These are phyloP conservation scores for Saccharomyces hybrid DNA, from an alignment of 1,139 yeast genomes.

Conservation along the genomic window DNA sequence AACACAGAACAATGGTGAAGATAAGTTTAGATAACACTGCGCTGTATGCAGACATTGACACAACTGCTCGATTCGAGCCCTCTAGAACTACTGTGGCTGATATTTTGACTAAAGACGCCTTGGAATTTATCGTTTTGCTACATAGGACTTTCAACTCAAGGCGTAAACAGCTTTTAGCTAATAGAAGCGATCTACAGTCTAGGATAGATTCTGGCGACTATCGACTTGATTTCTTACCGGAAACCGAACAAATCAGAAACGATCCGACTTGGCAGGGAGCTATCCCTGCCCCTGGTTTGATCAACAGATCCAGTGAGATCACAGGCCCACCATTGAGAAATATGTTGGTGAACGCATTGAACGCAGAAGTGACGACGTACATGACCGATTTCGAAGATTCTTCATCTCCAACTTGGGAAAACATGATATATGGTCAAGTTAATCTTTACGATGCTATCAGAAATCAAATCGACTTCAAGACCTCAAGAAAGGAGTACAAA, in stretches of 20 bases:
- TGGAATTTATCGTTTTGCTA: too few species aligned
- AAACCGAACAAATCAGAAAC: slow-evolving; percentile 57
- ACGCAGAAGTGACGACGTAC: slow-evolving; percentile 82
- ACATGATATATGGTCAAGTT: slow-evolving; percentile 82
- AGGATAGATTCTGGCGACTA: too few species aligned
- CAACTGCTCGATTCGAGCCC: too few species aligned
- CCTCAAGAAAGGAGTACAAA: slow-evolving; percentile 46
- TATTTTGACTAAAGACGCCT: too few species aligned
- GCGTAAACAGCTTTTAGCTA: too few species aligned
- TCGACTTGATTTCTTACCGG: slow-evolving; percentile 39
- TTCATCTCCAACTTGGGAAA: slow-evolving; percentile 91
- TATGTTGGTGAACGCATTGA: slow-evolving; percentile 90
- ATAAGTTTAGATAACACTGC: too few species aligned
- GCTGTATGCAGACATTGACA: too few species aligned
- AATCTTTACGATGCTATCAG: slow-evolving; percentile 84
- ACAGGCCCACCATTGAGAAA: slow-evolving; percentile 88
- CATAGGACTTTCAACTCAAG: too few species aligned
- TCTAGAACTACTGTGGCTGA: too few species aligned
- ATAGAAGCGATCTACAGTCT: too few species aligned
- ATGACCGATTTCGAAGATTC: slow-evolving; percentile 97
- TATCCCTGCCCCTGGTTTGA: slow-evolving; percentile 54
- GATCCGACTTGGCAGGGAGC: slow-evolving; percentile 75
- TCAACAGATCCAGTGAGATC: slow-evolving; percentile 71
- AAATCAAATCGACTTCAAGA: slow-evolving; percentile 49
- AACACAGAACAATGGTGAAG: too few species aligned